Evolutionary conservation across 495 filamentous ascomycete species (phyloP).

Genomic region (Aspergillus cavernicola): DNA sequence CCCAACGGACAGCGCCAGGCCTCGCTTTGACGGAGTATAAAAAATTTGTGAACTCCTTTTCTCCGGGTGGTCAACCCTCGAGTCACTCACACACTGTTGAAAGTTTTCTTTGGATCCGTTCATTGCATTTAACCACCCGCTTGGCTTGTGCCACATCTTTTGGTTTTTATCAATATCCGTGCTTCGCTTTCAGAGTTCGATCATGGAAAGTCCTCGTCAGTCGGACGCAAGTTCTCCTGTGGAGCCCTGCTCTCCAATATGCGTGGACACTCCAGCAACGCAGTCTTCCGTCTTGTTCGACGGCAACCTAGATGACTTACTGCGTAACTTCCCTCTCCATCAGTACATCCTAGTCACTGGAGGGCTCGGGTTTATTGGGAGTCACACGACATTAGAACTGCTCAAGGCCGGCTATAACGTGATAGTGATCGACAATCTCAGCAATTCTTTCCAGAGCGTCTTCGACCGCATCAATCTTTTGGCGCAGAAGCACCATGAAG

Average conservation of each 20-base stretch:
- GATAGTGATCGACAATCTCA: slow-evolving; percentile 60
- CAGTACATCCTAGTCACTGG: slow-evolving; percentile 58
- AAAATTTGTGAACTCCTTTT: slow-evolving; percentile 22
- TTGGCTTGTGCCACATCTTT: slow-evolving; percentile 9
- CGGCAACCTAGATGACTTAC: slow-evolving; percentile 33
- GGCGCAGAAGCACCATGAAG: slow-evolving; percentile 45
- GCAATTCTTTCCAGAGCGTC: slow-evolving; percentile 55
- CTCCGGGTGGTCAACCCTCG: slow-evolving; percentile 1
- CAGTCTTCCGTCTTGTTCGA: slow-evolving; percentile 40
- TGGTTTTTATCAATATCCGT: slow-evolving; percentile 7
- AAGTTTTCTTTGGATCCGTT: slow-evolving; percentile 7
- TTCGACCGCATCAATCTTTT: slow-evolving; percentile 50
- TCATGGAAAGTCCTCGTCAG: slow-evolving; percentile 31
- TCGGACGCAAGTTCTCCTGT: slow-evolving; percentile 33
- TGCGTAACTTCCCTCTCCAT: slow-evolving; percentile 32
- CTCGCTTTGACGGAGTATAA: slow-evolving; percentile 21
- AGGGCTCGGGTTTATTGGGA: slow-evolving; percentile 65
- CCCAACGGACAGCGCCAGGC: slow-evolving; percentile 11
- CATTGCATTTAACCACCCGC: slow-evolving; percentile 3
- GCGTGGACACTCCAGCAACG: slow-evolving; percentile 40
- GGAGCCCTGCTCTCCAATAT: slow-evolving; percentile 33
- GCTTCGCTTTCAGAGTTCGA: slow-evolving; percentile 14
- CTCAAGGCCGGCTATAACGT: slow-evolving; percentile 61
- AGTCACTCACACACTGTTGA: slow-evolving; percentile 14
- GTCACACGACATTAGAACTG: slow-evolving; percentile 60